Conservation (phyloP, 2,329 filamentous ascomycete genomes). For the Ascochyta fabae region DNA sequence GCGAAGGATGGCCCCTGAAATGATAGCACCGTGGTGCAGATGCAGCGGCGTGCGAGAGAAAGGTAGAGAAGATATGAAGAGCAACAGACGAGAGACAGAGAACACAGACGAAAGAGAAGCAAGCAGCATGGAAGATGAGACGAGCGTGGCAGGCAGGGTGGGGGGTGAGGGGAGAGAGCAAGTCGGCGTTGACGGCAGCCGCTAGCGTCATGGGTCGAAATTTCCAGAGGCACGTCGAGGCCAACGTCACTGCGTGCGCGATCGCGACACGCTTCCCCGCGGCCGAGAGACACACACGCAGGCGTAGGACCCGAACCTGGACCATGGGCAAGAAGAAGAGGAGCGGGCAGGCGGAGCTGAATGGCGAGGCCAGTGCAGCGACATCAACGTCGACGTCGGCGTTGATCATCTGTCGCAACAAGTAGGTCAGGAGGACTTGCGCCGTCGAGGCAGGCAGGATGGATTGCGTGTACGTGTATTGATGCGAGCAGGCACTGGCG, state of each 20-base stretch:
- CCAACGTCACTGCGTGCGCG: slow-evolving; percentile 7
- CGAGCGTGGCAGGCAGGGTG: not conserved
- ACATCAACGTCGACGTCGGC: slow-evolving; percentile 44
- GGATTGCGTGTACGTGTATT: slow-evolving; percentile 1
- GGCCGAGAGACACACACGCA: not conserved
- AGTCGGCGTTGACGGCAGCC: not conserved
- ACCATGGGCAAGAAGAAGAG: slow-evolving; percentile 44
- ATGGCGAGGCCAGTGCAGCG: slow-evolving; percentile 5
- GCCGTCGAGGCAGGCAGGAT: slow-evolving; percentile 3
- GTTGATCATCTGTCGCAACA: slow-evolving; percentile 53
- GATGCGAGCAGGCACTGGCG: slow-evolving; percentile 73
- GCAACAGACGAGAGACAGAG: too few species aligned
- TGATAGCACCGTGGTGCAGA: too few species aligned
- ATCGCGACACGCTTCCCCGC: not conserved
- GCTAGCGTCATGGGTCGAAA: slow-evolving; percentile 8
- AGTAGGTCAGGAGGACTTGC: slow-evolving; percentile 41
- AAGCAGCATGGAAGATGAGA: not conserved
- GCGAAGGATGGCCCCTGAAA: too few species aligned
- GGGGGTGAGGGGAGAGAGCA: not conserved
- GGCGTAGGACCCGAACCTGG: not conserved
- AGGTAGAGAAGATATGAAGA: too few species aligned
- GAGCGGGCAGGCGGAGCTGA: slow-evolving; percentile 19
- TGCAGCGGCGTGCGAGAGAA: too few species aligned
- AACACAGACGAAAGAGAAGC: not conserved
- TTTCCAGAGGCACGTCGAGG: not conserved